Conservation (phyloP, 352 stramenopile genomes). For the Peronospora farinosa region DNA sequence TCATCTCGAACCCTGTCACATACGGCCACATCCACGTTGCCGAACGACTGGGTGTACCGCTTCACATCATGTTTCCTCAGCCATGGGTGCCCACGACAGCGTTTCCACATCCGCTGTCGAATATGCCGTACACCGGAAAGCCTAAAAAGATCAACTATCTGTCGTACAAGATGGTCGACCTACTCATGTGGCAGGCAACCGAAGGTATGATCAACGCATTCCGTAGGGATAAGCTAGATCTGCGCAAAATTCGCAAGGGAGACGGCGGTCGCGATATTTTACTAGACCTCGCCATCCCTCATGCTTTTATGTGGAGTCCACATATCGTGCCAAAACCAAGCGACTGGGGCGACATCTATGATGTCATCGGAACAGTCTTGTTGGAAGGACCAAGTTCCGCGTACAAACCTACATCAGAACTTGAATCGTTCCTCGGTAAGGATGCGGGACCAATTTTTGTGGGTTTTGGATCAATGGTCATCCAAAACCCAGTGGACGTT, state of each 20-base stretch:
- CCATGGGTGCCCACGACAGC: constrained; percentile 82
- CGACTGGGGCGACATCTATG: constrained; percentile 86
- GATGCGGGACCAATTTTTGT: constrained; percentile 86
- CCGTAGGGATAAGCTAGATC: constrained; percentile 41
- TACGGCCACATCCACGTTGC: constrained; percentile 91
- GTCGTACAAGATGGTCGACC: constrained; percentile 86
- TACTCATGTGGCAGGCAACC: constrained; percentile 63
- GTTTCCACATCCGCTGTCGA: constrained; percentile 89
- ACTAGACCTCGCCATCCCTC: constrained; percentile 68
- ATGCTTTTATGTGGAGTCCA: constrained; percentile 87
- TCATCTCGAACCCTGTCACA: constrained; percentile 92
- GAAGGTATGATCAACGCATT: constrained; percentile 83
- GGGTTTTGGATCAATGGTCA: constrained; percentile 91
- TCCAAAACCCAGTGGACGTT: constrained; percentile 63
- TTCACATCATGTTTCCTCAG: constrained; percentile 93
- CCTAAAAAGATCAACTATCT: constrained; percentile 63
- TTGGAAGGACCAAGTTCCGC: constrained; percentile 33
- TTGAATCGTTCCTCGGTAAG: constrained; percentile 57
- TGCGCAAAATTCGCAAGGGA: constrained; percentile 63
- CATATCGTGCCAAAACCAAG: constrained; percentile 80
- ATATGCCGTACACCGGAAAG: constrained; percentile 69
- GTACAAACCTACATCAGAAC: constrained; percentile 49
- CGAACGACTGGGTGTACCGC: constrained; percentile 85
- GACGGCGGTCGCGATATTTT: constrained; percentile 52
- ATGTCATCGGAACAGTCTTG: constrained; percentile 84